A percentile compares a stretch with the other conserved stretches of the same genome.
These are phyloP conservation scores for Monosporascus sp. DNA, from an alignment of 2,329 filamentous ascomycete genomes.

Conservation along the genomic window DNA sequence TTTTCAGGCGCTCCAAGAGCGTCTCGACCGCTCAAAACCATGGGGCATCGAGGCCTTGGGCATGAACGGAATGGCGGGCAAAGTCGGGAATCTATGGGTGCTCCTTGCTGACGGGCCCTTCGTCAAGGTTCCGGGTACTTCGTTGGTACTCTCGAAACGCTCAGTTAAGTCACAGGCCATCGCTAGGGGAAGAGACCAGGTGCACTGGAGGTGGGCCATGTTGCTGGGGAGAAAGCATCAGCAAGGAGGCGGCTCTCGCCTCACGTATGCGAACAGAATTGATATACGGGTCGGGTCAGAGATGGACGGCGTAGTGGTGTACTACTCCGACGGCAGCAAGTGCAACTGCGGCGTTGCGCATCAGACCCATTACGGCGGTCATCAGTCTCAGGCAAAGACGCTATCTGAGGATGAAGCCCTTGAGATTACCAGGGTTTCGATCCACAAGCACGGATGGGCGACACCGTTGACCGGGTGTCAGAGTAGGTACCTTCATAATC, in stretches of 20 bases:
- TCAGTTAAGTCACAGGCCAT: slow-evolving; percentile 20
- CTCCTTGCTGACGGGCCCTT: slow-evolving; percentile 24
- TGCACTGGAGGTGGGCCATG: slow-evolving; percentile 25
- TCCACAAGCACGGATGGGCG: slow-evolving; percentile 4
- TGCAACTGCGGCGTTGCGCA: slow-evolving; percentile 34
- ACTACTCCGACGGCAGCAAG: slow-evolving; percentile 37
- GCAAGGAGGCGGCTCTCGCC: slow-evolving; percentile 19
- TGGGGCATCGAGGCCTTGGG: slow-evolving; percentile 29
- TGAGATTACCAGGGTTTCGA: slow-evolving; percentile 26
- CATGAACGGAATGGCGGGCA: slow-evolving; percentile 34
- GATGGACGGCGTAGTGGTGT: slow-evolving; percentile 40
- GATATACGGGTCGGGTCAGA: slow-evolving; percentile 38
- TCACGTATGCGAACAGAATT: slow-evolving; percentile 34
- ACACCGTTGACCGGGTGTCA: neutral
- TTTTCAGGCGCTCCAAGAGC: slow-evolving; percentile 22
- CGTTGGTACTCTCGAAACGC: slow-evolving; percentile 32
- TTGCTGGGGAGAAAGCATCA: slow-evolving; percentile 21
- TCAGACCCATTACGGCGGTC: slow-evolving; percentile 22
- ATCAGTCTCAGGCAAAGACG: slow-evolving; percentile 21
- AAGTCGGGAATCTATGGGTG: slow-evolving; percentile 27
- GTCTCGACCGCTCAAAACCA: slow-evolving; percentile 22
- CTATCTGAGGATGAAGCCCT: slow-evolving; percentile 15
- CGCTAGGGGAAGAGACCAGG: neutral
- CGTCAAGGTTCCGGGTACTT: slow-evolving; percentile 33
- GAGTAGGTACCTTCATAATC: neutral